A percentile compares a stretch with the other conserved stretches of the same genome.
phyloP scores from a whole-genome alignment of 352 stramenopile species.

The Poterioochromonas sp. region DNA sequence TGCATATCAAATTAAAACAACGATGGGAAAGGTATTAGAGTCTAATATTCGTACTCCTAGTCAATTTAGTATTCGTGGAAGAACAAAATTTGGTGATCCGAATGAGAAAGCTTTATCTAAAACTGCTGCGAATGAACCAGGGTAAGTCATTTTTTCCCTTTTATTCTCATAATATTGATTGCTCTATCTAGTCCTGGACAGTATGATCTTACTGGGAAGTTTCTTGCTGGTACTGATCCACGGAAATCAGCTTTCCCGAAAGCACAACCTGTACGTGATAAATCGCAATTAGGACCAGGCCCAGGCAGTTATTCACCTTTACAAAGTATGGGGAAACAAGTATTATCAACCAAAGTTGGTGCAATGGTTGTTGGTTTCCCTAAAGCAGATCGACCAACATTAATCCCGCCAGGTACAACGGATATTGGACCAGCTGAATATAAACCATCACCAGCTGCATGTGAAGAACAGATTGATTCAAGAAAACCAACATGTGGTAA shows the following conservation, averaged over 20 bases:
- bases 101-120: conserved; percentile 24
- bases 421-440: conserved; percentile 32
- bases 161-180: neutral
- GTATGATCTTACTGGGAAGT: conserved; percentile 22
- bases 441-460: conserved; percentile 19
- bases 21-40: conserved; percentile 13
- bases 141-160: conserved; percentile 15
- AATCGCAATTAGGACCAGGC: neutral
- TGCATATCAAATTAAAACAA: conserved; percentile 28
- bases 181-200: conserved; percentile 17
- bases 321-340: conserved; percentile 28
- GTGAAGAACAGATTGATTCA: conserved; percentile 18
- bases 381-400: conserved; percentile 17
- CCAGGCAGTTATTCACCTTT: conserved; percentile 12
- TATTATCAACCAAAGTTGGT: neutral
- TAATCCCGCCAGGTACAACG: conserved; percentile 1
- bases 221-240: conserved; percentile 9
- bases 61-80: conserved; percentile 8
- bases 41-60: conserved; percentile 5
- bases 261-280: neutral
- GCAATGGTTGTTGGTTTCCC: neutral
- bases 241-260: conserved; percentile 26
- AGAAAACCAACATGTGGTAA: neutral
- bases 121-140: conserved; percentile 21
- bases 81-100: conserved; percentile 29